Evolutionary conservation across 768 basidiomycete species (phyloP).

Genomic region (Xerocomellus amylosporus): DNA sequence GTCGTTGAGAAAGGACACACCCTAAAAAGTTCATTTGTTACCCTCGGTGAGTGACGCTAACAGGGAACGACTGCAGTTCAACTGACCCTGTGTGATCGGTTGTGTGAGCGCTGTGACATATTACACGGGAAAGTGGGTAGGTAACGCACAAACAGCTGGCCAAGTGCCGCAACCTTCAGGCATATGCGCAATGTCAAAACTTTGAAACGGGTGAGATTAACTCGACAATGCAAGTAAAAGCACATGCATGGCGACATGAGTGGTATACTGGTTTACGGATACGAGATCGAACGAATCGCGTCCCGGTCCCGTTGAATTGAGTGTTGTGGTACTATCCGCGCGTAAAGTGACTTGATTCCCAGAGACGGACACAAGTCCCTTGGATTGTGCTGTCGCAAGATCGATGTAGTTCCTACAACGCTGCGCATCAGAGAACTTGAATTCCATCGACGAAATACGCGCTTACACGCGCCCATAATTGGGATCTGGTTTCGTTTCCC

Average conservation of each 20-base stretch:
- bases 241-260: constrained; percentile 34
- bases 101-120: background rate
- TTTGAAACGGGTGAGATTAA: constrained; percentile 1
- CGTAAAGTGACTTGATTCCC: constrained; percentile 38
- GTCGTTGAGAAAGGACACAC: constrained; percentile 2
- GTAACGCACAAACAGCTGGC: constrained; percentile 36
- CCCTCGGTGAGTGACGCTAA: background rate
- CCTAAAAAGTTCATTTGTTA: constrained; percentile 11
- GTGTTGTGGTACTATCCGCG: constrained; percentile 33
- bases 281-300: constrained; percentile 35
- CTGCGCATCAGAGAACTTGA: background rate
- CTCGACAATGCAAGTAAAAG: background rate
- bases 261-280: constrained; percentile 31
- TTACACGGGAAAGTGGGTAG: background rate
- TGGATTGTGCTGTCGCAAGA: constrained; percentile 47
- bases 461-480: constrained; percentile 31
- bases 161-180: constrained; percentile 41
- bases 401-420: constrained; percentile 41
- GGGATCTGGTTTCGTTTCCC: constrained; percentile 26
- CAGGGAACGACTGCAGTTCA: background rate
- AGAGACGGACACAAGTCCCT: constrained; percentile 58
- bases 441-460: background rate
- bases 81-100: constrained; percentile 16
- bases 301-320: constrained; percentile 32
- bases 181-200: constrained; percentile 39